Percentiles rank a stretch among this genome's conserved stretches.
Conservation (phyloP, 2,329 filamentous ascomycete genomes). For the Pseudogymnoascus sp. region DNA sequence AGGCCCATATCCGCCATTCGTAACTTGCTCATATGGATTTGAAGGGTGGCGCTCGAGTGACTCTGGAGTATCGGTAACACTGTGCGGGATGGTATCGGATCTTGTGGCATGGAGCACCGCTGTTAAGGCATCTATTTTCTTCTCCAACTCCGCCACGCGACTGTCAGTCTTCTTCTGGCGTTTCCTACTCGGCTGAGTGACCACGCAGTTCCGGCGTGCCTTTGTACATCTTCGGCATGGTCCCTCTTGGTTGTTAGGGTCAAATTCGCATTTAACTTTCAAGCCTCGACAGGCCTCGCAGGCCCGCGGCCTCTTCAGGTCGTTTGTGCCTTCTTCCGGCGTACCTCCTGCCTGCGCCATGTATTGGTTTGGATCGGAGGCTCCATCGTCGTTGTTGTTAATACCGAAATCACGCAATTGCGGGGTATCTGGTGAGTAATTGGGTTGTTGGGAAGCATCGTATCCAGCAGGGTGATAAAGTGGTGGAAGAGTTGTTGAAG, state of each 20-base stretch:
- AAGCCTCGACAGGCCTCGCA: slow-evolving; percentile 39
- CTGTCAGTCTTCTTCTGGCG: slow-evolving; percentile 41
- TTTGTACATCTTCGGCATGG: slow-evolving; percentile 38
- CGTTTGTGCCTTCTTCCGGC: slow-evolving; percentile 21
- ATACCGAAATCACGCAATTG: slow-evolving; percentile 7
- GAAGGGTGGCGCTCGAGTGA: slow-evolving; percentile 3
- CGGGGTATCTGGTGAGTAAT: slow-evolving; percentile 10
- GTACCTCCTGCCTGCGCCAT: slow-evolving; percentile 18
- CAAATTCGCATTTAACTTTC: slow-evolving; percentile 38
- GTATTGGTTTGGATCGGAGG: slow-evolving; percentile 9
- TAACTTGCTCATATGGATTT: slow-evolving; percentile 31
- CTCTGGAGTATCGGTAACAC: not conserved
- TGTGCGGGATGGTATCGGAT: slow-evolving; percentile 15
- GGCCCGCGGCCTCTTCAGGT: slow-evolving; percentile 33
- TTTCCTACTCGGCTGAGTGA: slow-evolving; percentile 37
- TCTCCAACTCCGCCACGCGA: slow-evolving; percentile 39
- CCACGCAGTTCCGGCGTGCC: slow-evolving; percentile 34
- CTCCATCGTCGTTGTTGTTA: slow-evolving; percentile 6
- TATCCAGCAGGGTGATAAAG: slow-evolving; percentile 9
- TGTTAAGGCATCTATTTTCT: slow-evolving; percentile 38
- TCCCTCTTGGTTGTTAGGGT: slow-evolving; percentile 29
- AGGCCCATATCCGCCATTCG: slow-evolving; percentile 26
- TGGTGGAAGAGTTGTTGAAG: slow-evolving; percentile 6
- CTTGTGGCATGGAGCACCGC: slow-evolving; percentile 32
- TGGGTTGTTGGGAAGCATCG: not conserved